phyloP scores from a whole-genome alignment of 108 stramenopile species.

The Skeletonema grethae region DNA sequence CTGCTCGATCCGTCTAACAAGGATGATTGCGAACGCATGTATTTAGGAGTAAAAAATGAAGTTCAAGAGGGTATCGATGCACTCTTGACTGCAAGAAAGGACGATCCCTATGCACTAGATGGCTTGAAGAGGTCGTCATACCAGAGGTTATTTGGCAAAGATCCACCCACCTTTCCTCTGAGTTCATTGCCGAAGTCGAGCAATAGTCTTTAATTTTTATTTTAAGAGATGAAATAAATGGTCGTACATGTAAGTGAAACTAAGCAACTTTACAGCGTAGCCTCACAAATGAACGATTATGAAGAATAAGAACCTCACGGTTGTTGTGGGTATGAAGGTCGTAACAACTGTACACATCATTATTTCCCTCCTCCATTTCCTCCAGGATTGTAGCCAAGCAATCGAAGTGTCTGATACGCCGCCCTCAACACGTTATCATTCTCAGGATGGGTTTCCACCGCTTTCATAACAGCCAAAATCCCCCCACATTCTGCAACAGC shows the following conservation, averaged over 20 bases:
- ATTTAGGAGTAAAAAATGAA: constrained; percentile 61
- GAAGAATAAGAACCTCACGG: background rate
- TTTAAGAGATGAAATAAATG: background rate
- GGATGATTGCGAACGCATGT: constrained; percentile 62
- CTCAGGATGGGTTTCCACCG: constrained; percentile 48
- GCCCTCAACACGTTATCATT: constrained; percentile 40
- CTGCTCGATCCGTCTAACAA: constrained; percentile 65
- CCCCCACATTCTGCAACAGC: constrained; percentile 43
- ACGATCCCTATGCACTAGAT: constrained; percentile 61
- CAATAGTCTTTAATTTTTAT: background rate
- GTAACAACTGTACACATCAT: background rate
- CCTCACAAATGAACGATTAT: background rate
- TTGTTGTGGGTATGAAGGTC: background rate
- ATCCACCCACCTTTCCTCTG: constrained; percentile 46
- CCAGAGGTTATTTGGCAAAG: constrained; percentile 37
- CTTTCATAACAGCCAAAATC: constrained; percentile 51
- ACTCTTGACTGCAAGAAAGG: constrained; percentile 67
- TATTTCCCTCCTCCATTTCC: background rate
- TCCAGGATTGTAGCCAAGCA: constrained; percentile 39
- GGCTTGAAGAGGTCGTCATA: constrained; percentile 32
- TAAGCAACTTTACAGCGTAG: background rate
- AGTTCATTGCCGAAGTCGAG: constrained; percentile 19
- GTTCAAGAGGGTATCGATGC: constrained; percentile 74
- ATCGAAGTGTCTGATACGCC: constrained; percentile 45
- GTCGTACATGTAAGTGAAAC: background rate